phyloP scores from a whole-genome alignment of 2,329 filamentous ascomycete genomes.

The Orbilia brochopaga region DNA sequence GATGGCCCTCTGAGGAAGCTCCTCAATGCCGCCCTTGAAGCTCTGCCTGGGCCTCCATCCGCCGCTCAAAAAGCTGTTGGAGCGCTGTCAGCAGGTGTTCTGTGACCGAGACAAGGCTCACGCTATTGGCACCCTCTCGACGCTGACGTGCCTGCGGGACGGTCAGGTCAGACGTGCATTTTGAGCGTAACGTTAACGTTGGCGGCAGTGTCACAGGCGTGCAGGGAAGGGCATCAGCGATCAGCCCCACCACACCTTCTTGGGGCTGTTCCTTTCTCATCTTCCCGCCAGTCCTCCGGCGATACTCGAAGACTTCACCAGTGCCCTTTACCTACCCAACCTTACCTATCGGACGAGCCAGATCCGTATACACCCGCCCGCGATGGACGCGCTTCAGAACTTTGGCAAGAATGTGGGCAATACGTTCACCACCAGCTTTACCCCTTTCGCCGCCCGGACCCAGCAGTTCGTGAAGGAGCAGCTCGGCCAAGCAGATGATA shows the following conservation, averaged over 20 bases:
- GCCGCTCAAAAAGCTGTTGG: background rate
- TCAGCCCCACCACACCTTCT: conserved; percentile 7
- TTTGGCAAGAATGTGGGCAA: conserved; percentile 72
- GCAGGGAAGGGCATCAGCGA: conserved; percentile 1
- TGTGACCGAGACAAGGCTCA: background rate
- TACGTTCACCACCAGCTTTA: conserved; percentile 64
- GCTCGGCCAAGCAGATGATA: conserved; percentile 91
- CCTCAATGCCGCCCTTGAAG: background rate
- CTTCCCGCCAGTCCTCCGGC: background rate
- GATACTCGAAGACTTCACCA: conserved; percentile 1
- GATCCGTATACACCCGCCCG: background rate
- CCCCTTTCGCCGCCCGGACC: conserved; percentile 89
- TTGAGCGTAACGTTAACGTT: no score
- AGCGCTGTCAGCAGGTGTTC: background rate
- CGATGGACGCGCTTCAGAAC: conserved; percentile 73
- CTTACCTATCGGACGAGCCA: background rate
- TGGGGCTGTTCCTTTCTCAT: background rate
- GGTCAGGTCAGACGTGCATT: background rate
- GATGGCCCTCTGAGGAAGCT: background rate
- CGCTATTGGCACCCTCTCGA: background rate
- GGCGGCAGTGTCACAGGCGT: background rate
- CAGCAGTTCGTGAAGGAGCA: conserved; percentile 99
- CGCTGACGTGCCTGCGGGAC: background rate
- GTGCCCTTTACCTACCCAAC: background rate
- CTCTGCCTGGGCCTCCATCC: background rate